Evolutionary conservation across 306 rosid species (phyloP).

Genomic region (Hippophae gyantsensis): DNA sequence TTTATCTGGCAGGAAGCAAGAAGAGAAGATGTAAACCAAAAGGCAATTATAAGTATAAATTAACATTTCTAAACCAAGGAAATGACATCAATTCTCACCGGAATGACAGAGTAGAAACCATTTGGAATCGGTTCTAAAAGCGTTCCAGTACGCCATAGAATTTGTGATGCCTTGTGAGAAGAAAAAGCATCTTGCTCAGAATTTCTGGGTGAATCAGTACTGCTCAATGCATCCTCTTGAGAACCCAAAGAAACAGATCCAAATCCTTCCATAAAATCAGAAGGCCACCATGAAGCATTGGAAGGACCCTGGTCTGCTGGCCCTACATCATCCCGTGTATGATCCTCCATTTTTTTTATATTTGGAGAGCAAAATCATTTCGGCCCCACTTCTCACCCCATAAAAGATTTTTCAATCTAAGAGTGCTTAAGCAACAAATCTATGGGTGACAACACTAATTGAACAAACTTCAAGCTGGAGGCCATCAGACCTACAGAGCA

Average conservation of each 20-base stretch:
- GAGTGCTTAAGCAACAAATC: constrained; percentile 26
- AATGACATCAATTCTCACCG: constrained; percentile 40
- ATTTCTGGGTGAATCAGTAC: constrained; percentile 44
- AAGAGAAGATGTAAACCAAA: constrained; percentile 3
- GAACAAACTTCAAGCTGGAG: constrained; percentile 56
- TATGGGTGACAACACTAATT: constrained; percentile 27
- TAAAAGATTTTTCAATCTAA: constrained; percentile 38
- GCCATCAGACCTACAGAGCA: constrained; percentile 48
- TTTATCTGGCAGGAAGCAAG: too few relatives aligned
- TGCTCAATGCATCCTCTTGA: constrained; percentile 52
- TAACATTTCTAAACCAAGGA: background rate
- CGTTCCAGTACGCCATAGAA: constrained; percentile 79
- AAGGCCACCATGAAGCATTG: constrained; percentile 81
- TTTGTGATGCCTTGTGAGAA: constrained; percentile 77
- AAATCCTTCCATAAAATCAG: constrained; percentile 77
- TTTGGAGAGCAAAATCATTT: constrained; percentile 74
- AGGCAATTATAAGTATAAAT: constrained; percentile 9
- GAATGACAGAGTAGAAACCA: constrained; percentile 88
- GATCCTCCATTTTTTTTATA: constrained; percentile 68
- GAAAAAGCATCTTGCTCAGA: constrained; percentile 49
- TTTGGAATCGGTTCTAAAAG: constrained; percentile 87
- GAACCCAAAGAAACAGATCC: constrained; percentile 82
- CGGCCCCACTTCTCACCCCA: constrained; percentile 61
- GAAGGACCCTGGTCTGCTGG: constrained; percentile 82
- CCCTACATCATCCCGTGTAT: constrained; percentile 78